Percentiles rank a stretch among this genome's conserved stretches.
Evolutionary conservation across 768 basidiomycete genomes (phyloP).

Genomic region (Tubosaeta sp.): DNA sequence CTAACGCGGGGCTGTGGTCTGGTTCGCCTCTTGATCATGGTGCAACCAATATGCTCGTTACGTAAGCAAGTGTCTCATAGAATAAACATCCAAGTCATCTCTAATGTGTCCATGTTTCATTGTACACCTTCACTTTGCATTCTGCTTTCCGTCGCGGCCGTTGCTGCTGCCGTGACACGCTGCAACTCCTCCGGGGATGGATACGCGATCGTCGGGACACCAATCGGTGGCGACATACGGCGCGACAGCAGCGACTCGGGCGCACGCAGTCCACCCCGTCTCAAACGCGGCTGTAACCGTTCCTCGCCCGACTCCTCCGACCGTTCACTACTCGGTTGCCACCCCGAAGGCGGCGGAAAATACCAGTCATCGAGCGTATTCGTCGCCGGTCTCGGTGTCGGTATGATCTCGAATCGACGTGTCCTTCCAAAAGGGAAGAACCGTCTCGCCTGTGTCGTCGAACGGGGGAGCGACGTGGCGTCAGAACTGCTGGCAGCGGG

Average conservation of each 20-base stretch:
- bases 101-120: slow-evolving; percentile 5
- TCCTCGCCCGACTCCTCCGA: slow-evolving; percentile 34
- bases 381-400: slow-evolving; percentile 27
- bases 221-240: slow-evolving; percentile 36
- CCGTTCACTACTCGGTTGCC: slow-evolving; percentile 18
- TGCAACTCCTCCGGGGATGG: slow-evolving; percentile 22
- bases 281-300: slow-evolving; percentile 47
- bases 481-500: background rate
- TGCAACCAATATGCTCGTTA: slow-evolving; percentile 2
- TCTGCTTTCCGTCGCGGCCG: background rate
- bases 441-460: slow-evolving; percentile 36
- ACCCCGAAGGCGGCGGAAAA: slow-evolving; percentile 27
- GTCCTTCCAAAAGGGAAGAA: slow-evolving; percentile 53
- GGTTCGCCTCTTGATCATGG: slow-evolving; percentile 71
- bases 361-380: slow-evolving; percentile 30
- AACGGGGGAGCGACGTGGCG: slow-evolving; percentile 7
- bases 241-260: slow-evolving; percentile 57
- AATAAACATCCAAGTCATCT: slow-evolving; percentile 1
- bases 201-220: slow-evolving; percentile 20
- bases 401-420: slow-evolving; percentile 40
- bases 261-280: slow-evolving; percentile 63
- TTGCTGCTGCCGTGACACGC: slow-evolving; percentile 8
- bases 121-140: slow-evolving; percentile 16
- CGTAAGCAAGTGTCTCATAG: slow-evolving; percentile 2
- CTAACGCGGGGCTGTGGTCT: slow-evolving; percentile 60